These are phyloP conservation scores for Sorghum bicolor DNA, from an alignment of 176 grass and related monocot genomes.

Conservation along the genomic window DNA sequence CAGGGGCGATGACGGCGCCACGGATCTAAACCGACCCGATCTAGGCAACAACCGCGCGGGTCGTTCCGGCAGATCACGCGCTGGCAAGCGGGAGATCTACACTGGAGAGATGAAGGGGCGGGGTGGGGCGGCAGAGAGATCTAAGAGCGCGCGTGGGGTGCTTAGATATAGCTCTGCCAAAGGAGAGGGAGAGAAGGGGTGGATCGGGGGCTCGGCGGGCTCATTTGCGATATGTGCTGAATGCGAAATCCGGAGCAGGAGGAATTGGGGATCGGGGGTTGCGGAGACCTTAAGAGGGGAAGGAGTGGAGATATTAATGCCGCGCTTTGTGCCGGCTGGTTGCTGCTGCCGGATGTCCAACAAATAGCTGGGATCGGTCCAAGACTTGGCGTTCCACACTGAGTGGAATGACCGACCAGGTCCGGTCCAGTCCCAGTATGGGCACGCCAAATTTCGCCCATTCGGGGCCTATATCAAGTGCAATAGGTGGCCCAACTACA, in stretches of 20 bases:
- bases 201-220: neutral
- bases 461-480: too few relatives aligned
- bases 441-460: too few relatives aligned
- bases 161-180: neutral
- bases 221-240: conserved; percentile 12
- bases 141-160: neutral
- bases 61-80: neutral
- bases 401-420: neutral
- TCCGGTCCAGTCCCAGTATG: neutral
- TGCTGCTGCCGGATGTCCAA: neutral
- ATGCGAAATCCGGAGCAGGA: conserved; percentile 6
- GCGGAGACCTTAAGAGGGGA: neutral
- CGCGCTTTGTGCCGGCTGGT: conserved; percentile 12
- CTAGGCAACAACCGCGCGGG: rapidly evolving
- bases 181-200: neutral
- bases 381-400: too few relatives aligned
- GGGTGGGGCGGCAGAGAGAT: neutral
- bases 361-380: neutral
- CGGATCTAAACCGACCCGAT: neutral
- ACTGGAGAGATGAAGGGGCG: too few relatives aligned
- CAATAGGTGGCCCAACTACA: too few relatives aligned
- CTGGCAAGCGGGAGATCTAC: neutral
- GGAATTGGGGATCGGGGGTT: conserved; percentile 5
- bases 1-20: neutral
- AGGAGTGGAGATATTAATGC: conserved; percentile 18